Base-by-base conservation (phyloP, 2,329 filamentous ascomycete species). In the Pyrenophora teres region DNA sequence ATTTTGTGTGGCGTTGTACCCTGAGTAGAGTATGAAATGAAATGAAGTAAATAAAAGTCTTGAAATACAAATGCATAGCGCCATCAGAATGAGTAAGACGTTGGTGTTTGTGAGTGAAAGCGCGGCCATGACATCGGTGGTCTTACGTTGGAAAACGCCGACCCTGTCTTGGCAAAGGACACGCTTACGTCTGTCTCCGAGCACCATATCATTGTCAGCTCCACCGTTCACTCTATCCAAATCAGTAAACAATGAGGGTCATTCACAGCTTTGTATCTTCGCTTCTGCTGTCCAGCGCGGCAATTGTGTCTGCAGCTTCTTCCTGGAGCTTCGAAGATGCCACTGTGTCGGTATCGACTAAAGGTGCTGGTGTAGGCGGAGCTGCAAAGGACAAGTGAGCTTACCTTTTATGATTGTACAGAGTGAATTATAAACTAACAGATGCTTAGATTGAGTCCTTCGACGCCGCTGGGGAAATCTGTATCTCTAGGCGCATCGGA, bases 311-410 rank as follows among this genome's bases (percentile, higher is more conserved):
- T 4, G 82, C 82, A 23, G 80, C 78, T 50, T 77, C 78, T 25
- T 82, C 83, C 18, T 93, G 89, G 89, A 81, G 81, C 49, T 92
- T 92, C 65, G 82, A 88, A 59, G 88, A 92, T 75, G 89, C 82
- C 59, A 85, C 81, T 55, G 78, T 92, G 59, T 81, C 84, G 7
- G 79, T 92, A 51, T 78, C 80, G 59, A 77, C 80, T 75, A 87
- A 87, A 77, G 80, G 79, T 59, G 77, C 79, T 54, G 81, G 79
- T 56, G 78, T 78, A 45, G 74, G 75, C 47, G 73, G 71, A 57
- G 76, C 73, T 47, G 63, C 80, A 60, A 87, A 88, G 74, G 83
- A 89, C 77, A 88, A 86, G 86, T 89, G 79, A 68, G 82, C 70
- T 40, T 8, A 40, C 7, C 18, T 39, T 44, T 21, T 19, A n/a